phyloP scores from a whole-genome alignment of 345 rosid genomes.

The Trapa incisa region DNA sequence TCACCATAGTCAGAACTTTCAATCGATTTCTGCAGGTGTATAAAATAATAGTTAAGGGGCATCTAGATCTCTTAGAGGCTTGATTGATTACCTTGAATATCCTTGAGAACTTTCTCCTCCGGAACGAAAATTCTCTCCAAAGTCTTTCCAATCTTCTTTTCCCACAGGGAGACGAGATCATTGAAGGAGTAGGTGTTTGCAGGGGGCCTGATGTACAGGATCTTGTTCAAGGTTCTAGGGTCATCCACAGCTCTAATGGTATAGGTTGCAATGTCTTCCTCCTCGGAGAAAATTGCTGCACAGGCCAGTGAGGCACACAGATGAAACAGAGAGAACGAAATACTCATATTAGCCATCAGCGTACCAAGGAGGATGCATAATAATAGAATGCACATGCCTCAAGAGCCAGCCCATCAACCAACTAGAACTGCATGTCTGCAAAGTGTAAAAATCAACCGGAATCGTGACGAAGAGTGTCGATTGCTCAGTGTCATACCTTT shows the following conservation, averaged over 20 bases:
- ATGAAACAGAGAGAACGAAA: not conserved
- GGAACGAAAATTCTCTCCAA: conserved; percentile 6
- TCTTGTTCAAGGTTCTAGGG: conserved; percentile 10
- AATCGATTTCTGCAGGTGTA: not conserved
- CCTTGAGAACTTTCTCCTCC: conserved; percentile 4
- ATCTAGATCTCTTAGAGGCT: not conserved
- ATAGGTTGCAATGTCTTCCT: conserved; percentile 5
- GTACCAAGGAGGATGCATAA: no score
- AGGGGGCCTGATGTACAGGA: conserved; percentile 9
- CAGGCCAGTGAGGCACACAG: not conserved
- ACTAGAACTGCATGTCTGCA: not conserved
- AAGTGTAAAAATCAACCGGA: not conserved
- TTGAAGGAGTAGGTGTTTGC: conserved; percentile 4
- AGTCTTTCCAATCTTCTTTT: conserved; percentile 6
- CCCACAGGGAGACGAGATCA: conserved; percentile 6
- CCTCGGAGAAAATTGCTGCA: conserved; percentile 6
- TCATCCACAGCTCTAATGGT: conserved; percentile 7
- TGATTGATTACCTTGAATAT: not conserved
- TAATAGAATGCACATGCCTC: not conserved
- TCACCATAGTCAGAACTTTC: not conserved
- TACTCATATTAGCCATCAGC: no score
- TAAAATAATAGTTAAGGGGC: not conserved
- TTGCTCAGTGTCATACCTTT: conserved; percentile 1
- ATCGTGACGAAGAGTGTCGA: not conserved
- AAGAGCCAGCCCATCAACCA: not conserved